Conservation (phyloP, 108 stramenopile species). For the Pseudonitzschia multiseries region DNA sequence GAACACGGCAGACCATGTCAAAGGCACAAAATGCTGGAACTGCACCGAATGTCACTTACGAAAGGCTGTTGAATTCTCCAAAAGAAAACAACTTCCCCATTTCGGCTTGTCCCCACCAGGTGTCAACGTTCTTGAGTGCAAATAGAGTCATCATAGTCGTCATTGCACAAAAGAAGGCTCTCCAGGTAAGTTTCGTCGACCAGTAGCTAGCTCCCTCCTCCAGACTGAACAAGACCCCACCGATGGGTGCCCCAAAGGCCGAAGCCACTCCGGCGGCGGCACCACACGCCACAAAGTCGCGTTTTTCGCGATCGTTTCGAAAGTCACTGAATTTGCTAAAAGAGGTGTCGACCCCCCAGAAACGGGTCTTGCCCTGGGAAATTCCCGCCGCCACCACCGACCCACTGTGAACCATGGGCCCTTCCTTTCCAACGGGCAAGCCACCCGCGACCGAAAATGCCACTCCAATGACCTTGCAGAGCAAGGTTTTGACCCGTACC, state of each 20-base stretch:
- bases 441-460: conserved; percentile 91
- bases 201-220: conserved; percentile 97
- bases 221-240: conserved; percentile 93
- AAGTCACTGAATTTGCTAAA: conserved; percentile 93
- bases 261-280: conserved; percentile 93
- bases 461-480: conserved; percentile 94
- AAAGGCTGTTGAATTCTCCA: conserved; percentile 83
- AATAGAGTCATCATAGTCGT: conserved; percentile 87
- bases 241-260: conserved; percentile 97
- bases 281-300: conserved; percentile 97
- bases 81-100: conserved; percentile 93
- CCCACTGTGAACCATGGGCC: conserved; percentile 92
- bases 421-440: conserved; percentile 97
- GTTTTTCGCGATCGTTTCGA: conserved; percentile 85
- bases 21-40: neutral
- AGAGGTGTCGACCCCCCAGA: conserved; percentile 87
- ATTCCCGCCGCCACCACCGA: conserved; percentile 83
- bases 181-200: conserved; percentile 95
- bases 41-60: conserved; percentile 35
- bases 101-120: conserved; percentile 87
- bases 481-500: conserved; percentile 89
- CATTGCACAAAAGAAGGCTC: conserved; percentile 98
- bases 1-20: too few species aligned
- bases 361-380: conserved; percentile 85
- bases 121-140: conserved; percentile 73